A percentile compares a stretch with the other conserved stretches of the same genome.
Evolutionary conservation across 148 eudicot genomes (phyloP).

Genomic region (Camellia granthamiana): DNA sequence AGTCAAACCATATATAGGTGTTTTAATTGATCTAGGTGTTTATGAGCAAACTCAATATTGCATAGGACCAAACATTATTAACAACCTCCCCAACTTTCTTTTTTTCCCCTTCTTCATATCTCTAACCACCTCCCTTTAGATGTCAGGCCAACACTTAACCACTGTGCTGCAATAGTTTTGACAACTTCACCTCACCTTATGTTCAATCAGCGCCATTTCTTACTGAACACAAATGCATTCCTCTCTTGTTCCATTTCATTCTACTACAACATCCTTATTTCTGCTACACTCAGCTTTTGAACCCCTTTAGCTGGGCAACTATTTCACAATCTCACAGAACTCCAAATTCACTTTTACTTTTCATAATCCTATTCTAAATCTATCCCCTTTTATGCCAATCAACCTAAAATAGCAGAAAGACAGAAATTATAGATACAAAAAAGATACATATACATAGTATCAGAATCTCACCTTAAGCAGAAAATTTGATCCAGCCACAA

Average conservation of each 20-base stretch:
- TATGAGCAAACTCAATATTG: not conserved
- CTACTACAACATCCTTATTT: not conserved
- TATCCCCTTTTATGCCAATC: not conserved
- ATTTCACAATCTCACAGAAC: not conserved
- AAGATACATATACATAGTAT: not conserved
- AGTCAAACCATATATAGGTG: not conserved
- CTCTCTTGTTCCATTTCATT: not conserved
- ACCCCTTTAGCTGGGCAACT: not conserved
- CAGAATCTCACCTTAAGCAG: constrained; percentile 66
- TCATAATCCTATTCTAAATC: not conserved
- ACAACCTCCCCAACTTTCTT: too few species aligned
- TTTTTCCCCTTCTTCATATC: too few species aligned
- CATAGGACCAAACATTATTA: too few species aligned
- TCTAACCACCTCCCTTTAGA: not conserved
- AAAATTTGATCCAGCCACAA: constrained; percentile 88
- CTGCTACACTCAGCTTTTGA: not conserved
- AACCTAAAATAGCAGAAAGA: constrained; percentile 1
- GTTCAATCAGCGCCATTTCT: not conserved
- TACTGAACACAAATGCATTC: not conserved
- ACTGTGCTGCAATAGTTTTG: not conserved
- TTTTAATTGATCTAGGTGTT: not conserved
- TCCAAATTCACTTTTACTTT: not conserved
- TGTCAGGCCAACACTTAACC: not conserved
- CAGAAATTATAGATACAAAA: not conserved
- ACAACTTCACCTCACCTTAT: not conserved